phyloP scores from a whole-genome alignment of 1,284 basidiomycete genomes.

The Coniferiporia weirii region DNA sequence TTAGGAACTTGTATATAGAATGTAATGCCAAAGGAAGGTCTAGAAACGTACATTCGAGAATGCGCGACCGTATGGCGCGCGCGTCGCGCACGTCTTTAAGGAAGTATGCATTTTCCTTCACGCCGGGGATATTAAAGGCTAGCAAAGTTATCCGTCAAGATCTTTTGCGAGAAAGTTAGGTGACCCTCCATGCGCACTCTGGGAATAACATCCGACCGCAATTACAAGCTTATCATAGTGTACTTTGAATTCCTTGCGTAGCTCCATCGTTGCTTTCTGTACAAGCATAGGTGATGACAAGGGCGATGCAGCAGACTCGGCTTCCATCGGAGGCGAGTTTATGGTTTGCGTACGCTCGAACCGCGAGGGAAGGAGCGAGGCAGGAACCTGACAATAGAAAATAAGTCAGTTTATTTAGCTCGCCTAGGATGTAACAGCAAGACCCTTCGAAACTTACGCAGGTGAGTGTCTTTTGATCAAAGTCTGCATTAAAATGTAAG shows the following conservation, averaged over 20 bases:
- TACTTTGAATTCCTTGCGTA: slow-evolving; percentile 39
- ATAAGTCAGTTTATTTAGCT: neutral
- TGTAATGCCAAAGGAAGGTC: no score
- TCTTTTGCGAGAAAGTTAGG: neutral
- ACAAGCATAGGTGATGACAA: slow-evolving; percentile 7
- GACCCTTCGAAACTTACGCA: slow-evolving; percentile 40
- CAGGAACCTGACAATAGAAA: slow-evolving; percentile 14
- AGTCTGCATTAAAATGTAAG: slow-evolving; percentile 38
- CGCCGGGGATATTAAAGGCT: slow-evolving; percentile 64
- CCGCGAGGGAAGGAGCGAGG: slow-evolving; percentile 12
- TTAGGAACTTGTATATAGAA: neutral
- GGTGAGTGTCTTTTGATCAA: slow-evolving; percentile 52
- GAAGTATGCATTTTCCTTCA: slow-evolving; percentile 76
- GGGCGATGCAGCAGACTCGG: neutral
- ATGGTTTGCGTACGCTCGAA: slow-evolving; percentile 11
- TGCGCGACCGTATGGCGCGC: slow-evolving; percentile 66
- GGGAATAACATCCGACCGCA: slow-evolving; percentile 79
- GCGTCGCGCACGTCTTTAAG: slow-evolving; percentile 82
- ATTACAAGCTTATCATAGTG: slow-evolving; percentile 81
- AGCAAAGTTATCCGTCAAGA: slow-evolving; percentile 1
- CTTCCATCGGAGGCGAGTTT: neutral
- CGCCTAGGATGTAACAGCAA: neutral
- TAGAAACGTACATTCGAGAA: slow-evolving; percentile 58
- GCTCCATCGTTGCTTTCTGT: slow-evolving; percentile 17
- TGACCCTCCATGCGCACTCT: slow-evolving; percentile 48